Base-by-base conservation (phyloP, 2,329 filamentous ascomycete genomes). In the Cryoendolithus antarcticus region DNA sequence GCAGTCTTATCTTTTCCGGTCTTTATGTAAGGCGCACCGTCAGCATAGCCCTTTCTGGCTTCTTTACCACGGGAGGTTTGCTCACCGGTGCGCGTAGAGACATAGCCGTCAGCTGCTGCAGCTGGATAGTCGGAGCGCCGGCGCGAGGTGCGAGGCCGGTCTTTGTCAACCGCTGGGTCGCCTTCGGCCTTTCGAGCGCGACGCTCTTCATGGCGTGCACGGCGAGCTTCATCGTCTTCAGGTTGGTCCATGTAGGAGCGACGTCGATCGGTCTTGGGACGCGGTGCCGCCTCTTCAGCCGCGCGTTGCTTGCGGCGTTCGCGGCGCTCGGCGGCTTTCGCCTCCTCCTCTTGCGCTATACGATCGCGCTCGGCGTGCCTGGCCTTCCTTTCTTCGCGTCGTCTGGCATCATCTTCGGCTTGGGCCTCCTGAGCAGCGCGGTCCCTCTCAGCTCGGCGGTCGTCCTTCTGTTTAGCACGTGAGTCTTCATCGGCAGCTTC, bases 1-100 rank as follows among this genome's bases (percentile, higher is more conserved):
- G 61, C 61, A 4, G 67, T 70, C 54, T 70, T 70, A 54, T 70
- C 65, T 35, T 62, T 59, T 41, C 52, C 52, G 47, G 47, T 47
- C 44, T 53, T 50, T 41, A 51, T 48, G 47, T 61, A 61, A 8
- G 59, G 58, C 35, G 36, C 37, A 30, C 44, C 51, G 48, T 53
- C 52, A 50, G 50, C 49, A 44, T 48, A 37, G 15, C 15, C 15
- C 15, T 19, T 19, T 19, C 15, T 19, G 15, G 15, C 15, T 19
- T 19, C 15, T 19, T 19, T 19, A 19, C 15, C 15, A 19, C 15
- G 15, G 35, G 44, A 45, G 40, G 46, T 43, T 32, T 47, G 53
- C 46, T 55, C 50, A 50, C 51, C 51, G 46, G 66, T 66, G 50
- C 63, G 64, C 44, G 57, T 52, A 49, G 66, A 63, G 47, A 64